Evolutionary conservation across 1,284 basidiomycete genomes (phyloP).

Genomic region (Ceratobasidium sp.): DNA sequence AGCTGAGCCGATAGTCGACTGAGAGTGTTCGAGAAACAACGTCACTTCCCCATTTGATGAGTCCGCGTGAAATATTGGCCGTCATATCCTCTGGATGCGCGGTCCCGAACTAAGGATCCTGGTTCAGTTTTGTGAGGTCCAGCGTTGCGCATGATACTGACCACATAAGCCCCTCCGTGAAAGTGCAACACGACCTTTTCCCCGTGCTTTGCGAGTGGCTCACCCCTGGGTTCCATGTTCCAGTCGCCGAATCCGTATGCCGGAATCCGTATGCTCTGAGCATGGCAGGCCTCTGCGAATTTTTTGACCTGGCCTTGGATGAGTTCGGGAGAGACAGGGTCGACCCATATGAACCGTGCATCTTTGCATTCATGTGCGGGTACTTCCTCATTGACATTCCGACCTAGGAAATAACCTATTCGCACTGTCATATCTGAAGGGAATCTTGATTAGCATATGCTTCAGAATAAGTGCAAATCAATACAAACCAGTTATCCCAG

Average conservation of each 20-base stretch:
- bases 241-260: slow-evolving; percentile 59
- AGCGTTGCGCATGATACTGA: not conserved
- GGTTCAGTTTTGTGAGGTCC: not conserved
- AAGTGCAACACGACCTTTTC: slow-evolving; percentile 37
- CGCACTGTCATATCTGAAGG: not conserved
- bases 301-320: slow-evolving; percentile 58
- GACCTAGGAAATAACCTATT: slow-evolving; percentile 16
- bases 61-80: slow-evolving; percentile 33
- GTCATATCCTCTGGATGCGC: slow-evolving; percentile 39
- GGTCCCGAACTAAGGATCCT: slow-evolving; percentile 20
- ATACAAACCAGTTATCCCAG: not conserved
- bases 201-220: slow-evolving; percentile 2
- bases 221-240: not conserved
- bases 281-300: slow-evolving; percentile 54
- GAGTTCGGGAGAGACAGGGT: slow-evolving; percentile 54
- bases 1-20: slow-evolving; percentile 60
- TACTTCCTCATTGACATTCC: slow-evolving; percentile 12
- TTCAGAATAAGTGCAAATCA: not conserved
- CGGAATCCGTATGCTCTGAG: slow-evolving; percentile 57
- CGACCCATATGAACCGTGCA: slow-evolving; percentile 57
- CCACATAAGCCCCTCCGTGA: slow-evolving; percentile 39
- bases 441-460: not conserved
- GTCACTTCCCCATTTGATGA: not conserved
- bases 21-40: slow-evolving; percentile 51
- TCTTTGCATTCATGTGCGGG: not conserved